A percentile compares a stretch with the other conserved stretches of the same genome.
Conservation (phyloP, 2,329 filamentous ascomycete species). For the Ophiostoma perfectum region DNA sequence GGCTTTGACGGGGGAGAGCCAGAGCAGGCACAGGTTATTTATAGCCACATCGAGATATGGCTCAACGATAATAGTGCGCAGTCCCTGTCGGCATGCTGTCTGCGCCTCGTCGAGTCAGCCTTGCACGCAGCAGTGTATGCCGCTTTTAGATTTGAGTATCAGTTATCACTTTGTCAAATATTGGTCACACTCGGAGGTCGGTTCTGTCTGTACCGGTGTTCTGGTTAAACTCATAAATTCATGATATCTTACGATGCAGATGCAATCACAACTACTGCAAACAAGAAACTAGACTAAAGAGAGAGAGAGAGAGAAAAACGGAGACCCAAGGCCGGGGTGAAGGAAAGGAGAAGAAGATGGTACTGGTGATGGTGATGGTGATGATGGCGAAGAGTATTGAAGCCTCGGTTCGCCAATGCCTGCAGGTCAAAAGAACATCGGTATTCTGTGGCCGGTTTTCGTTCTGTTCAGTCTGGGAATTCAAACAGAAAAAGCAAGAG, state of each 20-base stretch:
- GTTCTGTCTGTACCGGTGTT: not conserved
- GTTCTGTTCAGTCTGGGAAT: not conserved
- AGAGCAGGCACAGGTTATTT: not conserved
- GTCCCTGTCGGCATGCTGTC: not conserved
- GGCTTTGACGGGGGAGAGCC: not conserved
- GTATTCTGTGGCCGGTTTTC: not conserved
- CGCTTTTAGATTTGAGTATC: not conserved
- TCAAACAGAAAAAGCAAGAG: too few relatives aligned
- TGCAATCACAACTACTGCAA: not conserved
- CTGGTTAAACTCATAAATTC: constrained; percentile 2
- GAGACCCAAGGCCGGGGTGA: not conserved
- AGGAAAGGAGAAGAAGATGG: not conserved
- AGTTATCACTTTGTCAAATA: not conserved
- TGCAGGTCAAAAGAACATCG: not conserved
- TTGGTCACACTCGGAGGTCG: not conserved
- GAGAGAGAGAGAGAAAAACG: not conserved
- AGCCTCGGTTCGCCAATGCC: not conserved
- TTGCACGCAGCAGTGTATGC: too few relatives aligned
- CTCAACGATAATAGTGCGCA: not conserved
- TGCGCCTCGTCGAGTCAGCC: not conserved
- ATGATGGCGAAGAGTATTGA: not conserved
- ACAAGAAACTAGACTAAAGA: not conserved
- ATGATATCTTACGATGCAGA: not conserved
- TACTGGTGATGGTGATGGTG: not conserved
- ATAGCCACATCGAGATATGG: not conserved